A percentile compares a stretch with the other conserved stretches of the same genome.
These are phyloP conservation scores for Purpureocillium takamizusanense DNA, from an alignment of 2,329 filamentous ascomycete genomes.

Conservation along the genomic window DNA sequence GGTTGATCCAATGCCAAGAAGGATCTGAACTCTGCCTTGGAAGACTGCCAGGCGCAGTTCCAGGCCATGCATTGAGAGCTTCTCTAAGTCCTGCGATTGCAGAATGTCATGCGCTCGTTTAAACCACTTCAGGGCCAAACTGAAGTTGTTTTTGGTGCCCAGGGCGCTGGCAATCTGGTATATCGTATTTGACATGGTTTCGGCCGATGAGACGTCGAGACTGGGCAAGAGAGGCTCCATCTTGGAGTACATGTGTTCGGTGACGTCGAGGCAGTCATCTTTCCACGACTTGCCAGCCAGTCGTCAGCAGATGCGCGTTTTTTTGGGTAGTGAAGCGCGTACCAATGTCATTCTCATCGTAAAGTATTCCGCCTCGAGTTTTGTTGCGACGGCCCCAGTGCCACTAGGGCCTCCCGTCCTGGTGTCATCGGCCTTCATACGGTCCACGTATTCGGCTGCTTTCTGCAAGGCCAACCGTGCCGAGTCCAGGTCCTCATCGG, in stretches of 20 bases:
- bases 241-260: conserved; percentile 68
- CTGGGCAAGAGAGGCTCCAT: conserved; percentile 28
- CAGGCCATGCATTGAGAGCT: conserved; percentile 47
- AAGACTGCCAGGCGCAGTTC: conserved; percentile 60
- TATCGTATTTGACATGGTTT: conserved; percentile 57
- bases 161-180: conserved; percentile 63
- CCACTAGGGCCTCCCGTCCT: not conserved
- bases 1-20: conserved; percentile 36
- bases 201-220: conserved; percentile 40
- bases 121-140: conserved; percentile 62
- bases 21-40: conserved; percentile 50
- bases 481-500: conserved; percentile 45
- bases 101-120: conserved; percentile 56
- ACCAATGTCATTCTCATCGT: conserved; percentile 60
- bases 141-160: conserved; percentile 39
- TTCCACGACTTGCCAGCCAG: conserved; percentile 54
- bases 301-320: conserved; percentile 8
- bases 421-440: conserved; percentile 7
- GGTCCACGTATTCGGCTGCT: conserved; percentile 44
- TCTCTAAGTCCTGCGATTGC: conserved; percentile 42
- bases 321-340: conserved; percentile 15
- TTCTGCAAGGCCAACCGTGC: conserved; percentile 54
- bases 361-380: conserved; percentile 52
- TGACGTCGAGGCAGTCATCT: conserved; percentile 62
- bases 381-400: conserved; percentile 8